These are phyloP conservation scores for Davidsoniella neocaledoniae DNA, from an alignment of 2,329 filamentous ascomycete genomes.

Conservation along the genomic window DNA sequence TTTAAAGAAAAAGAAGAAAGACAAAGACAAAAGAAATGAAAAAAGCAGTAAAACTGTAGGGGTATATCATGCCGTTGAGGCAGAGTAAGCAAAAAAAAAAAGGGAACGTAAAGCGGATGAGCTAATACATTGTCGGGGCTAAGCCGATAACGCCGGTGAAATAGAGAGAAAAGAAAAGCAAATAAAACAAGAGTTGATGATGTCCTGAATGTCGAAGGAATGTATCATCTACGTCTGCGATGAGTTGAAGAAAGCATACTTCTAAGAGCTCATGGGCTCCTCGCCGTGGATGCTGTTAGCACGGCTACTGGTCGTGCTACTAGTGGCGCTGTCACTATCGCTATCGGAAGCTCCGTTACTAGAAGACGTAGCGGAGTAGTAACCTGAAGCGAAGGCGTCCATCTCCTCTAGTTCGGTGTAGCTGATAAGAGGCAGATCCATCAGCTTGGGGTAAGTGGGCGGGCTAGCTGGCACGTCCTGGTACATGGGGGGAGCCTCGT, in stretches of 20 bases:
- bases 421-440: slow-evolving; percentile 6
- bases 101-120: neutral
- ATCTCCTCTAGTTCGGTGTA: slow-evolving; percentile 10
- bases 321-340: neutral
- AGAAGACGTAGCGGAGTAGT: neutral
- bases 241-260: neutral
- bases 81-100: neutral
- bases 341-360: neutral
- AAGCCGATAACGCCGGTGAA: slow-evolving; percentile 4
- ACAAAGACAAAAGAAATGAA: neutral
- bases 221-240: neutral
- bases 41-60: neutral
- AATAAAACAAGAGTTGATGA: neutral
- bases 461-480: slow-evolving; percentile 81
- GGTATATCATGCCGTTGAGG: slow-evolving; percentile 4
- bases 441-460: slow-evolving; percentile 40
- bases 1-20: neutral
- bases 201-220: neutral
- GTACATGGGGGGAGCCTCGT: slow-evolving; percentile 86
- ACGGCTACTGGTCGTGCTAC: slow-evolving; percentile 5
- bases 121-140: neutral
- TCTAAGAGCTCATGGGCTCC: neutral
- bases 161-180: neutral
- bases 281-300: slow-evolving; percentile 11
- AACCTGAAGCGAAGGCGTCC: neutral